Evolutionary conservation across 2,329 filamentous ascomycete genomes (phyloP), one percentile per base, ranked within the genome.

Genomic region (Sarocladiaceae sp.): DNA sequence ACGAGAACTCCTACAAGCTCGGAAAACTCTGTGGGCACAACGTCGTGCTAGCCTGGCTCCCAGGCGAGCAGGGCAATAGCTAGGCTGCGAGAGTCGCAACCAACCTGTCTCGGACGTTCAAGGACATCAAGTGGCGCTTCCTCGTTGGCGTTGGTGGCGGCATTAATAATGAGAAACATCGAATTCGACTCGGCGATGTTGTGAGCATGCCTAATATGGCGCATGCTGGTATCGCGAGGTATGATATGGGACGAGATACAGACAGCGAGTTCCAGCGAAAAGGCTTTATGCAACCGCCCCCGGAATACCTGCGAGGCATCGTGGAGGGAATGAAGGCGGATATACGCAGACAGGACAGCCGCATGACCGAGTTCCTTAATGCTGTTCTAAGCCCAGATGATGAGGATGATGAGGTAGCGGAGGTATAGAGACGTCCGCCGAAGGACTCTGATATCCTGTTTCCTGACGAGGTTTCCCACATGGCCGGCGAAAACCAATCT

Each of bases 141-240:
- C 42, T 65, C 6, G 55, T 60, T 6, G 64, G 64, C 12, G 61
- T 59, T 17, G 63, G 58, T 1, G 66, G 65, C 11, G 66, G 66
- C 6, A 63, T 59, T 0, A 66, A 66, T 57, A 71, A 51, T 44
- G 2, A 4, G 6, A 48, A 56, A 5, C 55, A 66, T 23, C 67
- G 72, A 15, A 62, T 73, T 1, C 63, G 69, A 2, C 59, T 65
- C 0, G 63, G 63, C 0, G 61, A 64, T 40, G 20, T 64, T 0
- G 58, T 64, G 1, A 58, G 60, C 29, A n/a, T 35, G 6, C 46
- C 40, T 5, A 2, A 23, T 1, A 28, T 51, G 2, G 54, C 56
- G 0, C 40, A 51, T 0, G 55, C 60, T 3, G 56, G 57, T 2
- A 61, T 66, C 2, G 48, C 64, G 2, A 59, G 64, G 10, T 64